A percentile compares a stretch with the other conserved stretches of the same genome.
Evolutionary conservation across 2,329 filamentous ascomycete species (phyloP).

Genomic region (Paracamarosporium sp.): DNA sequence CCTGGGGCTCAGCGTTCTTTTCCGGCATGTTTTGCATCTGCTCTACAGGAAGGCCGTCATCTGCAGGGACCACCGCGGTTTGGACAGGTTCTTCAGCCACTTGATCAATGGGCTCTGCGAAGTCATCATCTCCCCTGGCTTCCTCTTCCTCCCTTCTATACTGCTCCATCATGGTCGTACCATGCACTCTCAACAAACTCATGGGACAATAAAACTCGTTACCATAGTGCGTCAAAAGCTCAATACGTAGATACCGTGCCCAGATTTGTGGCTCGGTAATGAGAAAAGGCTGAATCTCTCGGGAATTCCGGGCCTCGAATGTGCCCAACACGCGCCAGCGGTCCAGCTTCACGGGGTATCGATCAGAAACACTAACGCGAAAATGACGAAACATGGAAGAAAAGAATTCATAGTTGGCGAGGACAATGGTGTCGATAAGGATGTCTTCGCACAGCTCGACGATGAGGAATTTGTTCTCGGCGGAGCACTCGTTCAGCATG

Average conservation of each 20-base stretch:
- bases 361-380: slow-evolving; percentile 88
- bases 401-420: slow-evolving; percentile 99
- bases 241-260: slow-evolving; percentile 90
- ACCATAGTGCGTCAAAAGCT: slow-evolving; percentile 92
- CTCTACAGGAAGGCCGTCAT: slow-evolving; percentile 26
- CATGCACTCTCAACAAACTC: slow-evolving; percentile 88
- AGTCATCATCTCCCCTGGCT: slow-evolving; percentile 62
- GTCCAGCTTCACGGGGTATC: slow-evolving; percentile 89
- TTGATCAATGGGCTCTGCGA: slow-evolving; percentile 65
- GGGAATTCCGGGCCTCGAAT: slow-evolving; percentile 89
- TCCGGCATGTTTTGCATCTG: slow-evolving; percentile 25
- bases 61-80: slow-evolving; percentile 38
- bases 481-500: slow-evolving; percentile 91
- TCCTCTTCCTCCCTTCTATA: slow-evolving; percentile 85
- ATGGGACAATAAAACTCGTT: slow-evolving; percentile 97
- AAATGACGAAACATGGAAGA: slow-evolving; percentile 95
- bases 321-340: slow-evolving; percentile 90
- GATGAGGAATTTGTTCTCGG: slow-evolving; percentile 89
- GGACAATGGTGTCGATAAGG: slow-evolving; percentile 91
- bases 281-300: slow-evolving; percentile 92
- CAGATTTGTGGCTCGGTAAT: slow-evolving; percentile 95
- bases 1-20: slow-evolving; percentile 1
- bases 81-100: slow-evolving; percentile 46
- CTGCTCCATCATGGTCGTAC: slow-evolving; percentile 92
- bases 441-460: slow-evolving; percentile 89